Base-by-base conservation (phyloP, 257 asterid species). In the Plantago ovata region DNA sequence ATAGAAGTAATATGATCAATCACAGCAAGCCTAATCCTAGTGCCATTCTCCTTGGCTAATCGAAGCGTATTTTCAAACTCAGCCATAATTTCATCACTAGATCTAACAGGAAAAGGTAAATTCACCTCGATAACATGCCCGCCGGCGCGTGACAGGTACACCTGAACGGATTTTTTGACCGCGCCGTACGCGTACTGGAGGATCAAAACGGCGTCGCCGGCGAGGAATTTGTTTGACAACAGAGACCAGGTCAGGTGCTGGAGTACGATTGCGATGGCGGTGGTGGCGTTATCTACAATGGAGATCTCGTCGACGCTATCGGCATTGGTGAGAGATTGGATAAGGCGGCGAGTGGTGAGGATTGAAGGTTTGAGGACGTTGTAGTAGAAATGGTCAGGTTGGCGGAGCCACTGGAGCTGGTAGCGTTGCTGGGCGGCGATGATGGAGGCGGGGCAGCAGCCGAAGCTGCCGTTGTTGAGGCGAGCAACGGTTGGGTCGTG, bases 131-230 rank as follows among this genome's bases (percentile, higher is more conserved):
- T 87, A 11, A 92, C 94, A 8, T 85, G 84, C 12, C 98, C 98
- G 0, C 96, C 96, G 3, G 98, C 98, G 0, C 98, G 89, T 2
- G 93, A 81, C 6, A 92, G 96, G 44, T 92, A 92, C 2, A 96
- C 98, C 85, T 92, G 95, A 15, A 92, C 85, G 14, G 96, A 92
- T 74, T 92, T 92, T 79, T 87, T 87, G 41, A 92, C 94, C 9
- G 96, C 98, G 78, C 85, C 94, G 57, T 73, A 92, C 42, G 96
- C 98, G 51, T 95, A 92, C 76, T 92, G 98, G 67, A 92, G 95
- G 95, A 92, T 92, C 52, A 92, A 94, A 8, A 92, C 96, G 6
- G 96, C 95, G 14, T 92, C 98, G 7, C 96, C 98, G 67, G 85
- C 82, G 73, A 85, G 86, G 47, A 87, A 92, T 3, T 79, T 81